Base-by-base conservation (phyloP, 768 basidiomycete species). In the Kwoniella bestiolae region DNA sequence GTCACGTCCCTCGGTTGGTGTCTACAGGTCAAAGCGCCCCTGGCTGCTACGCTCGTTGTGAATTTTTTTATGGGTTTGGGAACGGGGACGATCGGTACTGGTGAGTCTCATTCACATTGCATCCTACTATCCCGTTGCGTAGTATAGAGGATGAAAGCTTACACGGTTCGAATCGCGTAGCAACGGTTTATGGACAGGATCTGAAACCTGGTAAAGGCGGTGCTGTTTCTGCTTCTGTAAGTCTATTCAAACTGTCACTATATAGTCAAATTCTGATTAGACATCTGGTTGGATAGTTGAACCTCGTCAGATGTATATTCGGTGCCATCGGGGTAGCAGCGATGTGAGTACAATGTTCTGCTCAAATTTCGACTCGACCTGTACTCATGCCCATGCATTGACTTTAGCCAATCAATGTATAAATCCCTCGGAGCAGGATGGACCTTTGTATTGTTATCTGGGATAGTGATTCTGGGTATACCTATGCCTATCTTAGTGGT, bases 31-130 rank as follows among this genome's bases (percentile, higher is more conserved):
- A 61, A 66, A 45, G 74, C 80, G 2, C 72, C 73, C 25, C 46
- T 81, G 11, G 77, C 80, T 4, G 80, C 70, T 0, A 74, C 78
- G 9, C 65, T 81, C 5, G 73, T 80, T 0, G 51, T 77, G n/a
- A 72, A 75, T 56, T 81, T 81, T 61, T 75, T 80, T 52, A 67
- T 76, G n/a, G 73, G 75, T 16, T 41, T 79, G n/a, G 76, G 75
- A 6, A 53, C 70, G 2, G 69, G 71, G 1, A 63, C 69, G 1
- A 70, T 74, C 29, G 70, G 63, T 34, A 67, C 70, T 28, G 72
- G 73, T 63, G 25, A 56, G 66, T 62, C 12, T 18, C 34, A 41
- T 11, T 44, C 16, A 38, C 23, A 16, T 12, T 41, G 7, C 11
- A 28, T 31, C 12, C 28, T 12, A 28, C 16, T 26, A 8, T 31